Percentiles rank a stretch among this genome's conserved stretches.
Conservation (phyloP, 768 basidiomycete genomes). For the Agaricus blazei region DNA sequence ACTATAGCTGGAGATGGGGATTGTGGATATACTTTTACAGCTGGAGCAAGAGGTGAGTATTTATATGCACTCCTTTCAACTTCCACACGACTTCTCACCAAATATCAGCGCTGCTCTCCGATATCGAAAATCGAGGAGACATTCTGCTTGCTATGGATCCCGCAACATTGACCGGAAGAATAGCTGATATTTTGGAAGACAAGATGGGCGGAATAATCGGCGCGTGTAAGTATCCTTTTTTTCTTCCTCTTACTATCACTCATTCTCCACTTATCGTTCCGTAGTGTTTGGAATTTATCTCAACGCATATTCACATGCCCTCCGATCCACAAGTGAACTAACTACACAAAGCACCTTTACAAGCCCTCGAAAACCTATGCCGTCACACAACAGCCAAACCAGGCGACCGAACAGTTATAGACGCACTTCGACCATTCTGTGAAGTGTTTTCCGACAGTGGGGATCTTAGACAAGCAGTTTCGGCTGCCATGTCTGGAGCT, state of each 20-base stretch:
- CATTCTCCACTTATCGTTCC: background rate
- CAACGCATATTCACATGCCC: slow-evolving; percentile 27
- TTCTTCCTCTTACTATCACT: background rate
- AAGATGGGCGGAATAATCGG: slow-evolving; percentile 56
- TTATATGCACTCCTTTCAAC: background rate
- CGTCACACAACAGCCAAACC: slow-evolving; percentile 45
- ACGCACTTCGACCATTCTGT: slow-evolving; percentile 47
- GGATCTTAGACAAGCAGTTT: slow-evolving; percentile 25
- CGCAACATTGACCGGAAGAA: slow-evolving; percentile 18
- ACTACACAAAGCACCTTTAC: slow-evolving; percentile 11
- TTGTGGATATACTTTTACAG: slow-evolving; percentile 53
- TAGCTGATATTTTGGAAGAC: slow-evolving; percentile 42
- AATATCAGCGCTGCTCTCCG: background rate
- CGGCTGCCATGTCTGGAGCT: slow-evolving; percentile 36
- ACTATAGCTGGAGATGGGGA: slow-evolving; percentile 62
- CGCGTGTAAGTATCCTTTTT: slow-evolving; percentile 28
- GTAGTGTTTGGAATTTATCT: slow-evolving; percentile 42
- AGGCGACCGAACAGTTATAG: slow-evolving; percentile 54
- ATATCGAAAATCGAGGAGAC: background rate
- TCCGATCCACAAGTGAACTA: slow-evolving; percentile 5
- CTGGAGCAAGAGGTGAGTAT: slow-evolving; percentile 35
- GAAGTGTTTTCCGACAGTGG: slow-evolving; percentile 19
- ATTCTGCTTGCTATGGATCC: slow-evolving; percentile 7
- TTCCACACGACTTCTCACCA: background rate
- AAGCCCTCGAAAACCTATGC: slow-evolving; percentile 25